Evolutionary conservation across 1,284 basidiomycete genomes (phyloP).

Genomic region (Boletus sp.): DNA sequence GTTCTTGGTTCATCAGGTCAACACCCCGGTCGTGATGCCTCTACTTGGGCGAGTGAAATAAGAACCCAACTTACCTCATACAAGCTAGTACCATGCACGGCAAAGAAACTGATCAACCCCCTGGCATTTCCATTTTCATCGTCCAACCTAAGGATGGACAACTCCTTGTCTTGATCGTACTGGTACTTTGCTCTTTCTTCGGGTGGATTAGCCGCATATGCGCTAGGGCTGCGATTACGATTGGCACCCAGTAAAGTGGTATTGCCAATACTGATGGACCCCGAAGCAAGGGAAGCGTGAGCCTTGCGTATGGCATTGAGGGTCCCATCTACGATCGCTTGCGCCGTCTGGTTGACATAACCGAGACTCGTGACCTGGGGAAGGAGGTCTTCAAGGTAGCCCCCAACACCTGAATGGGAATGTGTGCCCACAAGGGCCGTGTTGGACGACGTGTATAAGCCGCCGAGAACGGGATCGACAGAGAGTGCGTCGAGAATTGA

Average conservation of each 20-base stretch:
- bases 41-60: not conserved
- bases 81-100: conserved; percentile 78
- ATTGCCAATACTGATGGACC: conserved; percentile 62
- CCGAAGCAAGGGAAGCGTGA: conserved; percentile 58
- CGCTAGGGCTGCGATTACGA: conserved; percentile 69
- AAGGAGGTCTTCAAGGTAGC: conserved; percentile 73
- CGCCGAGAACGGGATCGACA: conserved; percentile 46
- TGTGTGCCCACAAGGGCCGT: conserved; percentile 79
- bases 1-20: conserved; percentile 45
- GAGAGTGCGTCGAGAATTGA: conserved; percentile 60
- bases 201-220: conserved; percentile 69
- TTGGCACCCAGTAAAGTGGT: conserved; percentile 66
- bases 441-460: conserved; percentile 65
- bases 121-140: conserved; percentile 52
- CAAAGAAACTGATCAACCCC: conserved; percentile 72
- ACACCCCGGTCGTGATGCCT: not conserved
- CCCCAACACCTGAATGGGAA: conserved; percentile 74
- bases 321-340: conserved; percentile 68
- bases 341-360: conserved; percentile 64
- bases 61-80: conserved; percentile 50
- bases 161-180: conserved; percentile 68
- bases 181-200: conserved; percentile 62
- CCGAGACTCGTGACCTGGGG: conserved; percentile 75
- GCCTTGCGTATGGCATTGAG: conserved; percentile 67
- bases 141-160: conserved; percentile 64